Percentiles rank a stretch among this genome's conserved stretches.
phyloP scores from a whole-genome alignment of 2,329 filamentous ascomycete genomes.

The Ploettnerulaceae sp. region DNA sequence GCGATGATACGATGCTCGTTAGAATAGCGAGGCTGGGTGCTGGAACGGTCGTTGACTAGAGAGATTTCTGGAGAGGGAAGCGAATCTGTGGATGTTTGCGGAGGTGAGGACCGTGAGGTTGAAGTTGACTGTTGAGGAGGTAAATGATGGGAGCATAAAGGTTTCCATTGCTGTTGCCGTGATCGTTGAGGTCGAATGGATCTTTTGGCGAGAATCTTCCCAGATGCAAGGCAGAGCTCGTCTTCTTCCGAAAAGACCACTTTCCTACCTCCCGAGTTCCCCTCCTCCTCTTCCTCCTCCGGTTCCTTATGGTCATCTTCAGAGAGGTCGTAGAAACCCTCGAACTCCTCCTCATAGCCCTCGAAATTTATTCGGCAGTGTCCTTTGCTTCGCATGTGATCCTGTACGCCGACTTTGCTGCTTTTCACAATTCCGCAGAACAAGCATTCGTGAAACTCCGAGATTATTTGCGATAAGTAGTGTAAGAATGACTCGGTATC shows the following conservation, averaged over 20 bases:
- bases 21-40: not conserved
- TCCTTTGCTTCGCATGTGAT: conserved; percentile 47
- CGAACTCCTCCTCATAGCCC: not conserved
- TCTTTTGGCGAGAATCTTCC: conserved; percentile 35
- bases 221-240: conserved; percentile 36
- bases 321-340: conserved; percentile 6
- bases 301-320: no score
- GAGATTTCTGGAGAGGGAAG: not conserved
- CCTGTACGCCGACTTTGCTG: conserved; percentile 43
- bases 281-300: conserved; percentile 13
- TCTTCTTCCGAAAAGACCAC: conserved; percentile 26
- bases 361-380: conserved; percentile 41
- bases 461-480: conserved; percentile 46
- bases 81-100: not conserved
- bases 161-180: no score
- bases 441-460: conserved; percentile 46
- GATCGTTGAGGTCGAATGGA: conserved; percentile 5
- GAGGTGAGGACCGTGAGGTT: conserved; percentile 7
- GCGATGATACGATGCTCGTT: conserved; percentile 11
- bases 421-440: conserved; percentile 42
- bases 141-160: no score
- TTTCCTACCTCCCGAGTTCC: not conserved
- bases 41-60: not conserved
- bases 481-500: conserved; percentile 44
- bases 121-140: not conserved